Base-by-base conservation (phyloP, 306 rosid genomes). In the Acacia confusa region DNA sequence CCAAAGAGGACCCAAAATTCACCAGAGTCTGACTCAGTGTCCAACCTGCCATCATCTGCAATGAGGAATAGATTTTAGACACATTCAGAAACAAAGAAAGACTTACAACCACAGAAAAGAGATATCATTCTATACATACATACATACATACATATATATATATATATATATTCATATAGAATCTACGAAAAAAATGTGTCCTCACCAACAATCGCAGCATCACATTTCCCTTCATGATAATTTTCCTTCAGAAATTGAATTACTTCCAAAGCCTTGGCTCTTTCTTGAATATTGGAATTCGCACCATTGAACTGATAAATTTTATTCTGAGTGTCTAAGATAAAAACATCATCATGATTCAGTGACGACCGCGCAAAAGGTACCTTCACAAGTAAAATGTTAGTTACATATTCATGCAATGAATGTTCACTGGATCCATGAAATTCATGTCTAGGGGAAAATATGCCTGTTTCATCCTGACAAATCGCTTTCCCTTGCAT, bases 1-100 rank as follows among this genome's bases (percentile, higher is more conserved):
- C 99, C 99, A 77, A 95, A 88, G 79, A 93, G 94, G 86, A 93
- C 96, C 99, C 99, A 95, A 81, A 95, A 95, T 74, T 95, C 99
- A 85, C 99, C 98, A 0, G 99, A 95, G 84, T 95, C 99, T 0
- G 99, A 95, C 82, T 95, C 99, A 0, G 98, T 95, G 74, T 95
- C 99, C 79, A 95, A 88, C 88, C 92, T 95, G 76, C 99, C 99
- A 89, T 93, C 99, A 83, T 95, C 99, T 93, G 85, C 82, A 77
- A 85, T 30, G 45, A 53, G 24, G 76, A 80, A 78, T 72, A 78
- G 27, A 44, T 78, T 79, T 79, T 53, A 40, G 6, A 79, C 58
- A 36, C 13, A 44, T 78, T 79, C 25, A 74, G 15, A 82, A 76
- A 74, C 50, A 77, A 84, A 77, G 38, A 45, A 44, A 38, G 53